Conservation (phyloP, 1,139 yeast species). For the Suhomyces atakaporum region DNA sequence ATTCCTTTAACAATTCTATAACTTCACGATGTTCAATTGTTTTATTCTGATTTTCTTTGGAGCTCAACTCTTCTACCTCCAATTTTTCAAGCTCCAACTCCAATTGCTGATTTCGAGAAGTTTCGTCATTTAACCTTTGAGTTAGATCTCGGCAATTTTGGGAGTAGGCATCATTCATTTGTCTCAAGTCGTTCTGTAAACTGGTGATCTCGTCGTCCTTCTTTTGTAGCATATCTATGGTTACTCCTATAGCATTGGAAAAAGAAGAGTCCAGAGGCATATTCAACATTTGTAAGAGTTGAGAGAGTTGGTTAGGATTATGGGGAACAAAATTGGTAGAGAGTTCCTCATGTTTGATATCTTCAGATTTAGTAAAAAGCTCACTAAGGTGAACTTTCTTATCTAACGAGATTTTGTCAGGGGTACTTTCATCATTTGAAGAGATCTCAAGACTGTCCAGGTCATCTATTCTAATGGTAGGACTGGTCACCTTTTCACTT, state of each 20-base stretch:
- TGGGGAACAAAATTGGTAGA: too few relatives aligned
- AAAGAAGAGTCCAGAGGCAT: background rate
- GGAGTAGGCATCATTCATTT: constrained; percentile 1
- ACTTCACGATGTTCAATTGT: too few relatives aligned
- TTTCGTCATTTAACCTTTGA: background rate
- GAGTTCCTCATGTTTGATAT: too few relatives aligned
- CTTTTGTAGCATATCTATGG: background rate
- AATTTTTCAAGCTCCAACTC: background rate
- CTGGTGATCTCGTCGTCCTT: constrained; percentile 2
- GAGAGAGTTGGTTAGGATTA: too few relatives aligned
- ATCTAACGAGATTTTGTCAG: background rate
- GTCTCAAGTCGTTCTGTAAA: constrained; percentile 2
- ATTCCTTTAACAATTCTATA: background rate
- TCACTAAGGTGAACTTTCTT: background rate
- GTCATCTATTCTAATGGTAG: background rate
- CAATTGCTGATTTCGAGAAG: background rate
- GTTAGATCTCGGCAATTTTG: background rate
- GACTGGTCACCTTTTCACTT: too few relatives aligned
- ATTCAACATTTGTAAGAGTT: background rate
- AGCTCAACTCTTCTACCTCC: background rate
- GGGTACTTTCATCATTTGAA: background rate
- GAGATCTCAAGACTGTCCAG: background rate
- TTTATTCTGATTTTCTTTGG: too few relatives aligned
- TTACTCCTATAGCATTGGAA: background rate
- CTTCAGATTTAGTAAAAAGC: background rate